phyloP scores from a whole-genome alignment of 2,329 filamentous ascomycete genomes.

The Pestalotiopsis sp. region DNA sequence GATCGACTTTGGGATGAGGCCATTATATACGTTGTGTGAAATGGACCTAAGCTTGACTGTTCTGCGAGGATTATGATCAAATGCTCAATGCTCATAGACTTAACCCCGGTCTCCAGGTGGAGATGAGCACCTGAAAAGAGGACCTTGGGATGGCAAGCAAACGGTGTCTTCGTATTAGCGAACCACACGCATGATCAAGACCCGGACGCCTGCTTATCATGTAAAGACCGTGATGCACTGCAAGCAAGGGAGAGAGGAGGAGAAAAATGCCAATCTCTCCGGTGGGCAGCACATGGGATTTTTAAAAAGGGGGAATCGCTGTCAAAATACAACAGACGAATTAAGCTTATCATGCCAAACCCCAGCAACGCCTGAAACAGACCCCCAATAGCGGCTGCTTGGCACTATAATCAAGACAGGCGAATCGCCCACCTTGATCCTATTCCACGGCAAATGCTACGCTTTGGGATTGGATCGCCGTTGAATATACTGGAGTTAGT shows the following conservation, averaged over 20 bases:
- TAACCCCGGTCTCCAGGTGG: too few relatives aligned
- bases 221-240: background rate
- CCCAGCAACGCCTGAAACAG: slow-evolving; percentile 2
- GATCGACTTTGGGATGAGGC: background rate
- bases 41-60: too few relatives aligned
- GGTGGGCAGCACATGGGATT: background rate
- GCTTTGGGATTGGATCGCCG: background rate
- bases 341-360: slow-evolving; percentile 1
- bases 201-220: background rate
- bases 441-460: background rate
- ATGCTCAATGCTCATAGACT: too few relatives aligned
- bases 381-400: background rate
- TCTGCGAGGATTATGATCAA: too few relatives aligned
- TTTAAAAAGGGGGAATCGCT: background rate
- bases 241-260: background rate
- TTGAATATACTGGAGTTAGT: background rate
- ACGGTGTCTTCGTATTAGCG: background rate
- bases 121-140: too few relatives aligned
- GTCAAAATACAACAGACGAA: background rate
- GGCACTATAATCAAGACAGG: slow-evolving; percentile 9
- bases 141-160: too few relatives aligned
- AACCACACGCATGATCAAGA: background rate
- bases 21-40: background rate
- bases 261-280: background rate
- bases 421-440: background rate